Evolutionary conservation across 306 rosid species (phyloP).

Genomic region (Vachellia pachyceras): DNA sequence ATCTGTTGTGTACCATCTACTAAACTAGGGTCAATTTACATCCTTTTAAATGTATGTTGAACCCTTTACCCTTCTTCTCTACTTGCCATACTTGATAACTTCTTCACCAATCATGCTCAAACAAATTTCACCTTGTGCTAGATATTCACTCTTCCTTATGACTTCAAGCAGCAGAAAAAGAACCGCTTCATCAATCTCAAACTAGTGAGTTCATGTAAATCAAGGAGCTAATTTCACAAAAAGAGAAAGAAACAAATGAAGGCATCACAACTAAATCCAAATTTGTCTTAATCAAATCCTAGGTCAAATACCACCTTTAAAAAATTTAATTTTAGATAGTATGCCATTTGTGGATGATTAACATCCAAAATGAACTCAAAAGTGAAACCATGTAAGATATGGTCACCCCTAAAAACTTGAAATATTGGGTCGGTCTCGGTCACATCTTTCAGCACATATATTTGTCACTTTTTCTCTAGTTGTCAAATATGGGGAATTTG

Average conservation of each 20-base stretch:
- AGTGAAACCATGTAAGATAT: not conserved
- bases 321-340: not conserved
- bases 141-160: not conserved
- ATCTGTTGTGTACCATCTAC: not conserved
- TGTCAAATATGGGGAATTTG: constrained; percentile 11
- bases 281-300: constrained; percentile 7
- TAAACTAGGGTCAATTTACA: not conserved
- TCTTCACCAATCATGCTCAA: not conserved
- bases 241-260: constrained; percentile 1
- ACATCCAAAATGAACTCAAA: constrained; percentile 6
- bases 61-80: not conserved
- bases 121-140: not conserved
- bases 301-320: not conserved
- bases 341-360: not conserved
- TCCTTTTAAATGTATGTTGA: not conserved
- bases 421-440: not conserved
- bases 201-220: not conserved
- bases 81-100: not conserved
- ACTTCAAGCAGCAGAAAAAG: not conserved
- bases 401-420: constrained; percentile 6
- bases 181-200: not conserved
- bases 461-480: constrained; percentile 19
- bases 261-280: constrained; percentile 17
- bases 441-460: constrained; percentile 14
- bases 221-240: not conserved